Conservation (phyloP, 2,329 filamentous ascomycete species). For the Claviceps africana region DNA sequence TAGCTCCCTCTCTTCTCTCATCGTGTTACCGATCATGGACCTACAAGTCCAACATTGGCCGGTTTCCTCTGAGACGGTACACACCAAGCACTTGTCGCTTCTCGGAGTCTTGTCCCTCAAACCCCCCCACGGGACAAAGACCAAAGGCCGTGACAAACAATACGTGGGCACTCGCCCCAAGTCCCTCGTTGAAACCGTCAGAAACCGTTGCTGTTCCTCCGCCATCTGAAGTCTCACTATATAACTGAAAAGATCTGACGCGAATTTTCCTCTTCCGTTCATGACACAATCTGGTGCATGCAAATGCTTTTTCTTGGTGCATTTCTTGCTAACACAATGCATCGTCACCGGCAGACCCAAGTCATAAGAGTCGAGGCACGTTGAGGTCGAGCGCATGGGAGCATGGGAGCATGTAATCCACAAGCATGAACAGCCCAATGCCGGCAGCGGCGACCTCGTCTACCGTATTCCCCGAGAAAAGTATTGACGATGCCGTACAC, state of each 20-base stretch:
- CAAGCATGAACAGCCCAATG: constrained; percentile 4
- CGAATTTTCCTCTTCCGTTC: constrained; percentile 6
- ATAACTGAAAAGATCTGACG: constrained; percentile 70
- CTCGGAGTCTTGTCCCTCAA: constrained; percentile 37
- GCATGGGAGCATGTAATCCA: constrained; percentile 6
- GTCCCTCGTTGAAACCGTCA: constrained; percentile 13
- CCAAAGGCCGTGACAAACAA: constrained; percentile 47
- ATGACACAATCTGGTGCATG: neutral
- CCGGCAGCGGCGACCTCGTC: neutral
- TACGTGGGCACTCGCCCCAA: constrained; percentile 14
- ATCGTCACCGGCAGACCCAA: neutral
- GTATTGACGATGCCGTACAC: neutral
- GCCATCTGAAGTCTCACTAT: constrained; percentile 31
- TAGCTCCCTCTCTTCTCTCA: neutral
- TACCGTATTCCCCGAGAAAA: neutral
- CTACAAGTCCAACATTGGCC: neutral
- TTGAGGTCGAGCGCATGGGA: neutral
- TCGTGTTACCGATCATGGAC: neutral
- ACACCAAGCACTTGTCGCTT: constrained; percentile 23
- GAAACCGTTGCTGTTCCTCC: constrained; percentile 35
- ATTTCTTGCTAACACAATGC: neutral
- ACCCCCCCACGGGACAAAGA: constrained; percentile 28
- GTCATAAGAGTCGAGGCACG: neutral
- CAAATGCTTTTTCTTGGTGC: too few species aligned
- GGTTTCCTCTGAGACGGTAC: neutral